Base-by-base conservation (phyloP, 192 early-diverging fungal genomes). In the Podila epigama region DNA sequence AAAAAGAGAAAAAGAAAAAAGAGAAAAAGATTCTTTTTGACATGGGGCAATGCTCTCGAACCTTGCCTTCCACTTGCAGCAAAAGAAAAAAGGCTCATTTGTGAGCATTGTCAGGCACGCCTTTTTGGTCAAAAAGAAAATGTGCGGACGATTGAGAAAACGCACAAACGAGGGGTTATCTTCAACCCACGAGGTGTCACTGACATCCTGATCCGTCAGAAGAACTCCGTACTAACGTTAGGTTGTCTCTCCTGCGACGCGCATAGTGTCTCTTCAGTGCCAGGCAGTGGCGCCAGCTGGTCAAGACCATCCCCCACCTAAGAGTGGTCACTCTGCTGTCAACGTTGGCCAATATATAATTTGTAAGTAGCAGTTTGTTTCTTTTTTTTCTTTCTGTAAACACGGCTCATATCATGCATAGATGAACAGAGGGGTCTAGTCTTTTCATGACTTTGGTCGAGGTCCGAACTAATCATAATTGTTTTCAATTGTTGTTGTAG, bases 301-400 rank as follows among this genome's bases (percentile, higher is more conserved):
- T 2, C 69, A 72, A 10, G 84, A 85, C 57, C 67, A 78, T 12
- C 84, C 86, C 5, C 64, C 70, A 36, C 63, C 79, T 31, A 83
- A 84, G 66, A 84, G 69, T 51, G 64, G 68, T 22, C 75, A 85
- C 37, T 68, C 81, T 35, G 81, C 80, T 44, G 81, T 82, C 39
- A 67, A 69, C 41, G 70, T 87, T 53, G 79, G 79, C 1, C 69
- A 81, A n/a, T 73, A 82, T 50, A 71, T 87, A 25, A 69, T 84
- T 25, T 62, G 82, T 84, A 78, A 70, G 78, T 61, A n/a, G n/a
- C n/a, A n/a, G n/a, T n/a, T n/a, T n/a, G n/a, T n/a, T n/a, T n/a
- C n/a, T n/a, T n/a, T 8, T 48, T 25, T 39, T 44, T 20, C 16
- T 44, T 15, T 1, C 1, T 20, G 15, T 4, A 48, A 48, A 10